These are phyloP conservation scores for Ziziphus jujuba DNA, from an alignment of 306 rosid genomes.

Conservation along the genomic window DNA sequence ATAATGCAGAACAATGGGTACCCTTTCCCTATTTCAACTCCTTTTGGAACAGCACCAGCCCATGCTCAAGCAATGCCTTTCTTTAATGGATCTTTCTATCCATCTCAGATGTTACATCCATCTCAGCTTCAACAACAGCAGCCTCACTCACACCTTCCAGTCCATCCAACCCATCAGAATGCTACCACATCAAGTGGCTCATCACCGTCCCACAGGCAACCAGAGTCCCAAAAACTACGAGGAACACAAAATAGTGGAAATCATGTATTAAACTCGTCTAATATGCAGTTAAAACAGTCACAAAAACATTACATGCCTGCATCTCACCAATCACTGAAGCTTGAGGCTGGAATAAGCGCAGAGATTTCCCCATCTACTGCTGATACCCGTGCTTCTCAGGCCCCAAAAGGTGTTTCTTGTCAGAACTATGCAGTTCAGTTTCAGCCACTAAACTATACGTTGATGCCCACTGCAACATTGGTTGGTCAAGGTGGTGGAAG, in stretches of 20 bases:
- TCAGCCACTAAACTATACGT: slow-evolving; percentile 56
- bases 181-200: slow-evolving; percentile 36
- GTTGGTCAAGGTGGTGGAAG: slow-evolving; percentile 43
- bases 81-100: slow-evolving; percentile 45
- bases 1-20: slow-evolving; percentile 54
- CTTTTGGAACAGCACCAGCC: slow-evolving; percentile 45
- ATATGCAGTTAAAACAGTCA: slow-evolving; percentile 42
- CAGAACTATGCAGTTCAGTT: slow-evolving; percentile 55
- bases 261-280: slow-evolving; percentile 37
- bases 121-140: slow-evolving; percentile 57
- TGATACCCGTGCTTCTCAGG: slow-evolving; percentile 31
- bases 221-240: slow-evolving; percentile 27
- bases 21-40: slow-evolving; percentile 51
- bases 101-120: slow-evolving; percentile 55
- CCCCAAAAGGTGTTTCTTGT: slow-evolving; percentile 42
- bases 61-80: slow-evolving; percentile 50
- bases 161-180: slow-evolving; percentile 41
- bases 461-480: slow-evolving; percentile 49
- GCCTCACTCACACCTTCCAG: slow-evolving; percentile 40
- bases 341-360: slow-evolving; percentile 35
- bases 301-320: slow-evolving; percentile 40
- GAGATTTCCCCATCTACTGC: slow-evolving; percentile 44
- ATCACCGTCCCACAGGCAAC: slow-evolving; percentile 47
- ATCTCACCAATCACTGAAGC: slow-evolving; percentile 39
- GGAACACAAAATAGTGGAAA: slow-evolving; percentile 42